Evolutionary conservation across 495 filamentous ascomycete species (phyloP).

Genomic region (Hypoxylon fragiforme): DNA sequence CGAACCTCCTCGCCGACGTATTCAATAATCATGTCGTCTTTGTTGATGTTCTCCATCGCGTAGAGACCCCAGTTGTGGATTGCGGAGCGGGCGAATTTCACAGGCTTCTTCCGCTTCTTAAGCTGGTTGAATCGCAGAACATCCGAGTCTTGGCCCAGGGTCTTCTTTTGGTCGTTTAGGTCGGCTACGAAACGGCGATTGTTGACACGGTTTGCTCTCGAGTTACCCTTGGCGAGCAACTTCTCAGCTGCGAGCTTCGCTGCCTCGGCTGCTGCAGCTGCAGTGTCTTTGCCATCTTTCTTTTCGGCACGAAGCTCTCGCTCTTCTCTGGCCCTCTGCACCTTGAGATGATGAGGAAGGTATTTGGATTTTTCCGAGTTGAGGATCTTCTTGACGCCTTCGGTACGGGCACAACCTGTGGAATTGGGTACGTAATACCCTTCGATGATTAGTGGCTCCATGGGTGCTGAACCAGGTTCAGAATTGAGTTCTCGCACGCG

Average conservation of each 20-base stretch:
- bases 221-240: slow-evolving; percentile 72
- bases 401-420: slow-evolving; percentile 84
- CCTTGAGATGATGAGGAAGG: slow-evolving; percentile 93
- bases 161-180: slow-evolving; percentile 90
- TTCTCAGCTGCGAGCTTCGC: slow-evolving; percentile 79
- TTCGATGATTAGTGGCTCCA: slow-evolving; percentile 62
- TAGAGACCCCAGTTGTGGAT: slow-evolving; percentile 99
- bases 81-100: slow-evolving; percentile 95
- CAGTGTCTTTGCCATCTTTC: slow-evolving; percentile 66
- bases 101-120: slow-evolving; percentile 98
- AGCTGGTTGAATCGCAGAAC: slow-evolving; percentile 97
- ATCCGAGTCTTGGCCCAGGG: slow-evolving; percentile 81
- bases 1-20: slow-evolving; percentile 98
- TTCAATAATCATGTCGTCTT: slow-evolving; percentile 99
- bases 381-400: slow-evolving; percentile 90
- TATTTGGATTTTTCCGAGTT: slow-evolving; percentile 98
- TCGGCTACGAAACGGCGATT: slow-evolving; percentile 92
- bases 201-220: slow-evolving; percentile 88
- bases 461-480: slow-evolving; percentile 37
- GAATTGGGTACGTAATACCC: slow-evolving; percentile 90
- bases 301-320: slow-evolving; percentile 74
- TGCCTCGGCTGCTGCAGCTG: slow-evolving; percentile 66
- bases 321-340: slow-evolving; percentile 86
- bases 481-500: slow-evolving; percentile 83
- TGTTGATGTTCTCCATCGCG: slow-evolving; percentile 93